Evolutionary conservation across 768 basidiomycete genomes (phyloP), one percentile per base, ranked within the genome.

Genomic region (Rickenella mellea): DNA sequence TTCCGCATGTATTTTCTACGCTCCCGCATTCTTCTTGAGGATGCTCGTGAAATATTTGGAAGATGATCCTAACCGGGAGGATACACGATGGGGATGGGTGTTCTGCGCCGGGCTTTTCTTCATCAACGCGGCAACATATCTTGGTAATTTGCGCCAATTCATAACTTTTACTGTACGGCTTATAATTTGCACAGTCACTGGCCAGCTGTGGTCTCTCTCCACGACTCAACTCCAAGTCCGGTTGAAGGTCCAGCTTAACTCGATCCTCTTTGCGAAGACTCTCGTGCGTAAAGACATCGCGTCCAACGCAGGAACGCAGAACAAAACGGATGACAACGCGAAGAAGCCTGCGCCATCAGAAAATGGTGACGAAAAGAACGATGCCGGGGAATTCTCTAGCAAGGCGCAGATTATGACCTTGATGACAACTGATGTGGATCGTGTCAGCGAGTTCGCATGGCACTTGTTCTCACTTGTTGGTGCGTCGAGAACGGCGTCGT

Each of bases 391-490:
- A 12, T 74, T 76, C 48, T 67, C 65, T 21, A 71, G 69, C 43
- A 77, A 77, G 52, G 66, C 69, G n/a, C 74, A 94, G 63, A 80
- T 96, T 52, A 92, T 94, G 90, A 93, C 87, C 2, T 73, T 94
- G 22, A 92, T 94, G 86, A 93, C 91, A 5, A 91, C 89, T 5
- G 91, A 96, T 50, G 88, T 92, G 22, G 89, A 93, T 57, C 74
- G 91, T 42, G 81, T 93, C 47, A 78, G 82, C 57, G 87, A 93
- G 39, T 87, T 93, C 53, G 63, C 78, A 1, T 85, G 78, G 78
- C 83, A 89, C 55, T 49, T 83, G 40, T 88, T 84, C 55, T 66
- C 81, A 1, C 70, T 89, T 28, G 68, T 89, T 41, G 83, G 83
- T 81, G 48, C 38, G 73, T 54, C 17, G 7, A 25, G 8, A 29